Percentiles rank a stretch among this genome's conserved stretches.
These are phyloP conservation scores for Mrakia frigida DNA, from an alignment of 768 basidiomycete species.

Conservation along the genomic window DNA sequence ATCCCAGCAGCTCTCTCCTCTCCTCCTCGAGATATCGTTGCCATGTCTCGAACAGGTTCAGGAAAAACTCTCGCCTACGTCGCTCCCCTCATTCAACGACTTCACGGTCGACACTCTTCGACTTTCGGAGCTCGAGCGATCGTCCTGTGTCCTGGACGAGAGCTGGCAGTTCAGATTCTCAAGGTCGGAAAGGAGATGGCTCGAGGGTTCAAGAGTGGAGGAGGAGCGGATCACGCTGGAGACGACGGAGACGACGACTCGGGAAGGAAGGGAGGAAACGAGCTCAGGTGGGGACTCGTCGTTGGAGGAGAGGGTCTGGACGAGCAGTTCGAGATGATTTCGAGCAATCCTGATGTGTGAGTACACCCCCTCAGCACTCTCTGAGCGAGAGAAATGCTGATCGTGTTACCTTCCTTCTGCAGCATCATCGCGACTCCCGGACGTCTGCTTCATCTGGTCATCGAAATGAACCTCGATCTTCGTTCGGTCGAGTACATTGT, in stretches of 20 bases:
- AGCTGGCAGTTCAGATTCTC: slow-evolving; percentile 86
- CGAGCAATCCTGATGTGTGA: slow-evolving; percentile 89
- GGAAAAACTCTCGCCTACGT: slow-evolving; percentile 97
- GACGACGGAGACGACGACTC: slow-evolving; percentile 53
- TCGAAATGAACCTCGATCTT: slow-evolving; percentile 94
- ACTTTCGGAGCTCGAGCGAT: slow-evolving; percentile 79
- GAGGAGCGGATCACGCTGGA: slow-evolving; percentile 65
- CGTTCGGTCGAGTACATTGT: slow-evolving; percentile 82
- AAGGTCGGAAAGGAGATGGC: slow-evolving; percentile 93
- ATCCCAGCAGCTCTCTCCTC: slow-evolving; percentile 77
- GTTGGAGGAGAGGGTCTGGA: slow-evolving; percentile 95
- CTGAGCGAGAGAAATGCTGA: background rate
- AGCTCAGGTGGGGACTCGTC: slow-evolving; percentile 81
- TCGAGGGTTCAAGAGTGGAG: slow-evolving; percentile 61
- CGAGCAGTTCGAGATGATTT: slow-evolving; percentile 93
- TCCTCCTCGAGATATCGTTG: slow-evolving; percentile 87
- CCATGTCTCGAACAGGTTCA: slow-evolving; percentile 97
- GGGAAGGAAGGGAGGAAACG: slow-evolving; percentile 54
- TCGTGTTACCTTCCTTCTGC: background rate
- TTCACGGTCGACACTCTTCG: slow-evolving; percentile 72
- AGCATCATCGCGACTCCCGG: slow-evolving; percentile 98
- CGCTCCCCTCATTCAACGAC: slow-evolving; percentile 79
- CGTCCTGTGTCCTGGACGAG: slow-evolving; percentile 85
- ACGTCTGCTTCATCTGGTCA: slow-evolving; percentile 87
- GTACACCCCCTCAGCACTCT: slow-evolving; percentile 43